phyloP scores from a whole-genome alignment of 495 filamentous ascomycete species.

The Hypoxylon lenormandii region DNA sequence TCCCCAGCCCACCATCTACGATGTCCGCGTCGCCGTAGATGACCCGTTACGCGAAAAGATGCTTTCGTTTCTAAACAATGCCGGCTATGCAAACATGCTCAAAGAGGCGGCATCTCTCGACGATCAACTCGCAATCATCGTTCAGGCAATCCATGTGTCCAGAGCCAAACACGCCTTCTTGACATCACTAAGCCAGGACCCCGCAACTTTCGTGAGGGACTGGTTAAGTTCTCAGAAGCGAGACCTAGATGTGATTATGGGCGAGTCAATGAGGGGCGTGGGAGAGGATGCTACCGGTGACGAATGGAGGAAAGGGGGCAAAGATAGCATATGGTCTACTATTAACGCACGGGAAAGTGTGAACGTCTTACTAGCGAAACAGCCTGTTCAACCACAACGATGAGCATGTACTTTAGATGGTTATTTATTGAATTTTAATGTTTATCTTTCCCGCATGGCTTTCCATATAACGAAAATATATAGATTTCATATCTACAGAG shows the following conservation, averaged over 20 bases:
- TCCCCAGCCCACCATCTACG: slow-evolving; percentile 81
- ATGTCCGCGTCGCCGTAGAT: slow-evolving; percentile 84
- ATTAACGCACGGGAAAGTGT: slow-evolving; percentile 68
- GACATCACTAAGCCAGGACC: slow-evolving; percentile 78
- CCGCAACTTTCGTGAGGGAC: slow-evolving; percentile 79
- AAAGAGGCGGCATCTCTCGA: slow-evolving; percentile 78
- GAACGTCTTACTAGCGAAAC: slow-evolving; percentile 64
- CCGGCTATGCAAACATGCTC: slow-evolving; percentile 70
- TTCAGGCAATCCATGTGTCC: slow-evolving; percentile 79
- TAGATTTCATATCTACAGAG: no score
- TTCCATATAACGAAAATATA: no score
- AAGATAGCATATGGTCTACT: slow-evolving; percentile 65
- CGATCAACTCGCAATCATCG: slow-evolving; percentile 81
- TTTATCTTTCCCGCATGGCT: no score
- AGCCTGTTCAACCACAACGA: slow-evolving; percentile 39
- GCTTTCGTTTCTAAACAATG: slow-evolving; percentile 67
- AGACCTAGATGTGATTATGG: slow-evolving; percentile 88
- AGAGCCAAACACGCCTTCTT: slow-evolving; percentile 90
- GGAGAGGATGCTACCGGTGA: slow-evolving; percentile 69
- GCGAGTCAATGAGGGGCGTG: slow-evolving; percentile 77
- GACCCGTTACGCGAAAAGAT: slow-evolving; percentile 80
- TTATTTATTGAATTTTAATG: no score
- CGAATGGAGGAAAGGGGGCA: slow-evolving; percentile 67
- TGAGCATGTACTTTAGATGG: background rate
- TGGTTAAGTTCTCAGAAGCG: slow-evolving; percentile 90